Base-by-base conservation (phyloP, 768 basidiomycete genomes). In the Leccinum longicurvipes region DNA sequence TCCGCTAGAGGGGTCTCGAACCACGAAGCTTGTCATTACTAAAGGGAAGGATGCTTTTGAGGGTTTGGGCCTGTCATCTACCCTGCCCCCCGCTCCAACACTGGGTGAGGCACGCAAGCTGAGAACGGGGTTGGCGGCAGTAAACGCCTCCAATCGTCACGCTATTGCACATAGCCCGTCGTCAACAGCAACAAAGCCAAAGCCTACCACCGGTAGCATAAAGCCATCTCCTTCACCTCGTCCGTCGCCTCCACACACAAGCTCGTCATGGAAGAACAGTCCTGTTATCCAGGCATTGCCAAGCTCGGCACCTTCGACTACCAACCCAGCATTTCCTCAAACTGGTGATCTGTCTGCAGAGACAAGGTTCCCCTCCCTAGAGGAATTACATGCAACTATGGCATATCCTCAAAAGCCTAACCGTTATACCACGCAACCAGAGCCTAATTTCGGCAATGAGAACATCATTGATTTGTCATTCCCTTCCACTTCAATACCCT, bases 281-380 rank as follows among this genome's bases (percentile, higher is more conserved):
- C 55, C 65, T 39, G 55, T 60, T 46, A 39, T 29, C 31, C 66
- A 63, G 21, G 50, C 62, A 21, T 27, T 50, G 52, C 72, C 77
- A 6, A 73, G 70, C 17, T 76, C 82, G 14, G 68, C 73, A 25
- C 55, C 75, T 44, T 67, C 75, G 46, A 62, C 70, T 24, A 64
- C 69, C 8, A 41, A 19, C 11, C 57, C 69, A 10, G 59, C 67
- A 21, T 67, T 77, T 55, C 67, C 64, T 17, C 75, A 74, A 39
- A 64, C 66, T 39, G 75, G 78, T 21, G 76, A 78, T 28, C 67
- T 79, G 23, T 74, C 80, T 42, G 80, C 77, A 17, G 92, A 94
- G 69, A 79, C 83, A 28, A 80, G 91, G 51, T 97, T 91, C 69
- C 94, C 94, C 0, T 89, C 94, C 1, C 74, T 97, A 41, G 94